Conservation (phyloP, 805 yeast species). For the Lipomyces chichibuensis region DNA sequence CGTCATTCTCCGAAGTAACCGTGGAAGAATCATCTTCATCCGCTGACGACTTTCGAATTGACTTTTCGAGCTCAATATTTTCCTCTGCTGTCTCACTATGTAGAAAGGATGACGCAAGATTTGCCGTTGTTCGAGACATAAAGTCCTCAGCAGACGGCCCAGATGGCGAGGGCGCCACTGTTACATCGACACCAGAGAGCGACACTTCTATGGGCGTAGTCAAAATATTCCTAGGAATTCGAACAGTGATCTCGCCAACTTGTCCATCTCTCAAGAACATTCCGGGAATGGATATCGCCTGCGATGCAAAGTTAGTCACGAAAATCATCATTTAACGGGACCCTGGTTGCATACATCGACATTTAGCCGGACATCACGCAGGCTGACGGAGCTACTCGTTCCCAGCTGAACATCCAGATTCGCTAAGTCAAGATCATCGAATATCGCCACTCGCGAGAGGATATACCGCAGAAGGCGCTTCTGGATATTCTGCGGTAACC, state of each 20-base stretch:
- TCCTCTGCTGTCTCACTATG: conserved; percentile 48
- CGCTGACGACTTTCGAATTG: conserved; percentile 23
- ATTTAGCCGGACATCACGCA: conserved; percentile 35
- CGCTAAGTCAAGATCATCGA: conserved; percentile 79
- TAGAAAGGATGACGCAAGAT: conserved; percentile 56
- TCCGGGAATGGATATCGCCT: conserved; percentile 36
- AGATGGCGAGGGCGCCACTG: conserved; percentile 46
- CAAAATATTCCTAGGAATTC: conserved; percentile 45
- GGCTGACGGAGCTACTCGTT: conserved; percentile 48
- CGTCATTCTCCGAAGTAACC: conserved; percentile 1
- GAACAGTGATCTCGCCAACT: conserved; percentile 28
- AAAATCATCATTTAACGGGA: not conserved
- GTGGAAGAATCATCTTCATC: conserved; percentile 9
- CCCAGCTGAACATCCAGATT: conserved; percentile 81
- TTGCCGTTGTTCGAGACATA: conserved; percentile 72
- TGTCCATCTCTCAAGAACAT: conserved; percentile 32
- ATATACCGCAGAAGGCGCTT: conserved; percentile 78
- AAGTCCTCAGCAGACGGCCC: conserved; percentile 48
- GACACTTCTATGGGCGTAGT: conserved; percentile 59
- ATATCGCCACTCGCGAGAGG: conserved; percentile 76
- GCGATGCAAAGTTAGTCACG: not conserved
- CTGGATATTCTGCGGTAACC: conserved; percentile 87
- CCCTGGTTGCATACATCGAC: conserved; percentile 22
- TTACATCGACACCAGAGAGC: conserved; percentile 58
- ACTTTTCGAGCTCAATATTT: conserved; percentile 20